These are phyloP conservation scores for Debaryomyces fabryi DNA, from an alignment of 1,139 yeast genomes.

Conservation along the genomic window DNA sequence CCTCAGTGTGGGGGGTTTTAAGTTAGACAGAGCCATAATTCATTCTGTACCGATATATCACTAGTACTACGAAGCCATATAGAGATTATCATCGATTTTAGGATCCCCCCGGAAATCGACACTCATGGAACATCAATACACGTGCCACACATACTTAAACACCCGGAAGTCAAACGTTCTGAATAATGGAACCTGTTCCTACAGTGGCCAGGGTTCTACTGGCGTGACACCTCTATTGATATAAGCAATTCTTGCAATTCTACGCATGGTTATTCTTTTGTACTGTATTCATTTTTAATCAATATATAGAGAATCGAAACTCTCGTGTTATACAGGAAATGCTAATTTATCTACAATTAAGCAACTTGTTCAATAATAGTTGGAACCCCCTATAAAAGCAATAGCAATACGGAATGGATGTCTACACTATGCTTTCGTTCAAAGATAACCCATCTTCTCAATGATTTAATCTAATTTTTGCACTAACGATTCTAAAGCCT, in stretches of 20 bases:
- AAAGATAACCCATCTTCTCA: not conserved
- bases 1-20: slow-evolving; percentile 18
- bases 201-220: not conserved
- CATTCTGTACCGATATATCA: not conserved
- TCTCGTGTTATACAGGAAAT: slow-evolving; percentile 7
- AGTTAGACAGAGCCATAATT: slow-evolving; percentile 2
- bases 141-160: not conserved
- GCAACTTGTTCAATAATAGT: slow-evolving; percentile 5
- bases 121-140: not conserved
- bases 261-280: not conserved
- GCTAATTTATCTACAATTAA: slow-evolving; percentile 8
- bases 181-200: not conserved
- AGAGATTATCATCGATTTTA: not conserved
- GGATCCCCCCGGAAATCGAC: not conserved
- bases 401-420: not conserved
- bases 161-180: not conserved
- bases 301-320: slow-evolving; percentile 2
- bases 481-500: slow-evolving; percentile 47
- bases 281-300: slow-evolving; percentile 1
- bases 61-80: not conserved
- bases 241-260: not conserved
- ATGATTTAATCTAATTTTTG: slow-evolving; percentile 41
- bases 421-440: not conserved
- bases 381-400: slow-evolving; percentile 3
- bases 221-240: not conserved